Percentiles rank a stretch among this genome's conserved stretches.
Conservation (phyloP, 2,329 filamentous ascomycete species). For the Diaporthe batatas region DNA sequence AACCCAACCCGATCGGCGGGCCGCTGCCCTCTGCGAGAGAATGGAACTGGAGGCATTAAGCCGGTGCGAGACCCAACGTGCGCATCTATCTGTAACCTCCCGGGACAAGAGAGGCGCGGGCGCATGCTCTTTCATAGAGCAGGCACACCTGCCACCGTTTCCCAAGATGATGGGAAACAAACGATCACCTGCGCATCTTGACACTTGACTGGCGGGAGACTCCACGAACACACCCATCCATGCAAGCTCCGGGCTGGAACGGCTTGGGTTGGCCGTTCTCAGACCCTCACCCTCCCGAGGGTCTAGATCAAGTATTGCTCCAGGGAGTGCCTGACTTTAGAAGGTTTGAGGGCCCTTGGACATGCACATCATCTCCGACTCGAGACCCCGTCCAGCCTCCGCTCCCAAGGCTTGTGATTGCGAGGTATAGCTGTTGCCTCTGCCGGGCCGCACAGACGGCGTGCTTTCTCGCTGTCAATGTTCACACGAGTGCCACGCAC, state of each 20-base stretch:
- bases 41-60: constrained; percentile 23
- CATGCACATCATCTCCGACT: constrained; percentile 35
- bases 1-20: constrained; percentile 31
- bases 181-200: constrained; percentile 29
- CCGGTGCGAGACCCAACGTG: constrained; percentile 14
- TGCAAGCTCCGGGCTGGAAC: constrained; percentile 32
- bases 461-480: constrained; percentile 27
- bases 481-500: constrained; percentile 32
- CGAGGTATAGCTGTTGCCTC: background rate
- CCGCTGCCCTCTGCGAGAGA: constrained; percentile 23
- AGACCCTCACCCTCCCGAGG: constrained; percentile 31
- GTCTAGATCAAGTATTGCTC: constrained; percentile 26
- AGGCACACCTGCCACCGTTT: constrained; percentile 23
- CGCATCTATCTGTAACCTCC: constrained; percentile 26
- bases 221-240: constrained; percentile 26
- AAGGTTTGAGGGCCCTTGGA: constrained; percentile 28
- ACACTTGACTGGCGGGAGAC: constrained; percentile 24
- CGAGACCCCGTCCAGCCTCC: constrained; percentile 31
- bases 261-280: constrained; percentile 21
- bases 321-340: constrained; percentile 35
- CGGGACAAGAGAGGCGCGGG: background rate
- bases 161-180: constrained; percentile 24
- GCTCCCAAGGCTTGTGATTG: constrained; percentile 30
- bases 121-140: background rate
- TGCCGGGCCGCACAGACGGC: constrained; percentile 7